Evolutionary conservation across 306 rosid genomes (phyloP), one percentile per base, ranked within the genome.

Genomic region (Canavalia ensiformis): DNA sequence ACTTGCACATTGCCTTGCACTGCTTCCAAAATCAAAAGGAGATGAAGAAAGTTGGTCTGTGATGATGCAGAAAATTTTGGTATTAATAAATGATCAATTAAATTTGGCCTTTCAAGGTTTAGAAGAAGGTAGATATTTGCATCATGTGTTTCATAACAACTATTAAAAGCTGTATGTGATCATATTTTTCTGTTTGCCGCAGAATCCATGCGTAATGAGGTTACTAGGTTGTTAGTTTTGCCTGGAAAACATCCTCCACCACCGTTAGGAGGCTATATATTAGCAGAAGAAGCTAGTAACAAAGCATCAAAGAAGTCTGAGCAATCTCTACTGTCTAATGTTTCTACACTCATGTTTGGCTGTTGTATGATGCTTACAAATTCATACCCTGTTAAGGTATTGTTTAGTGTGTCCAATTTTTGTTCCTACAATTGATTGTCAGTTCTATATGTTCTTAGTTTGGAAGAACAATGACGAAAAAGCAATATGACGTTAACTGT

Each of bases 31-130:
- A 84, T 87, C 97, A 30, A 89, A 72, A 89, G 97, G 93, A 73
- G 94, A 93, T 62, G 97, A 87, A 74, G 97, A 85, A 68, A 93
- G 94, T 88, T 96, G 98, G 99, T 87, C 87, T 69, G 56, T 89
- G 83, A 78, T 90, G 90, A 82, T 93, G 84, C 90, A 85, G 86
- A 96, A 90, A 79, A 74, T 93, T 46, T 80, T 96, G 87, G 49
- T 90, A 73, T 60, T 85, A 72, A 86, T 96, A 60, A 87, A 88
- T 71, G 73, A 80, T 76, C 96, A 88, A 80, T 85, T 96, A 82
- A 86, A 86, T 87, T 84, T 77, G 74, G 83, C 86, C 75, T 90
- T 96, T 87, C 94, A 90, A 82, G 97, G 97, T 80, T 80, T 93
- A 75, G 97, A 90, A 84, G 98, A 88, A 87, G 98, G 98, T 96